Conservation (phyloP, 306 rosid species). For the Cyclanthera cordifolia region DNA sequence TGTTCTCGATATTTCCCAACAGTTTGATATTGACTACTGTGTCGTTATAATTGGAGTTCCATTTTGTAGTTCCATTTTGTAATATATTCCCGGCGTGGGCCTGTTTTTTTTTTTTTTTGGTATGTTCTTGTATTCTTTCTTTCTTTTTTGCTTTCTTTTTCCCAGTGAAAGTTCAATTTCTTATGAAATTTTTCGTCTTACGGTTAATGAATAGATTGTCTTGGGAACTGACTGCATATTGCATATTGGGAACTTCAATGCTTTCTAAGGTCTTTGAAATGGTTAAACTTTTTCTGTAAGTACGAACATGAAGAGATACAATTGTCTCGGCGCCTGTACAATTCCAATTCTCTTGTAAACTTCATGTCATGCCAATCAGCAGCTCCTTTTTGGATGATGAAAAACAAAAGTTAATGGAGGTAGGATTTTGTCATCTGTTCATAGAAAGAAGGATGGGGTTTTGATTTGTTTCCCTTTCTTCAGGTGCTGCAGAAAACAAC, state of each 20-base stretch:
- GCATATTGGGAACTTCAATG: neutral
- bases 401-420: neutral
- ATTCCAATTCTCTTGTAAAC: neutral
- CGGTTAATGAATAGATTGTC: neutral
- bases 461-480: slow-evolving; percentile 16
- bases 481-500: slow-evolving; percentile 83
- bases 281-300: neutral
- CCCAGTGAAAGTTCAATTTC: too few relatives aligned
- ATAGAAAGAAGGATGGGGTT: slow-evolving; percentile 1
- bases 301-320: neutral
- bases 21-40: neutral
- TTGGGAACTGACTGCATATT: neutral
- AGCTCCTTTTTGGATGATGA: neutral
- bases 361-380: neutral
- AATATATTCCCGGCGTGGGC: too few relatives aligned
- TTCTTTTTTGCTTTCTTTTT: too few relatives aligned
- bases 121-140: too few relatives aligned
- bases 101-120: too few relatives aligned
- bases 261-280: neutral
- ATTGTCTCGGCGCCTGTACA: neutral
- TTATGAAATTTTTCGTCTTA: neutral
- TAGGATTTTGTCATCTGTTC: neutral
- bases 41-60: neutral
- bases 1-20: neutral
- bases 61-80: too few relatives aligned